phyloP scores from a whole-genome alignment of 495 filamentous ascomycete genomes.

The Eremomyces bilateralis region DNA sequence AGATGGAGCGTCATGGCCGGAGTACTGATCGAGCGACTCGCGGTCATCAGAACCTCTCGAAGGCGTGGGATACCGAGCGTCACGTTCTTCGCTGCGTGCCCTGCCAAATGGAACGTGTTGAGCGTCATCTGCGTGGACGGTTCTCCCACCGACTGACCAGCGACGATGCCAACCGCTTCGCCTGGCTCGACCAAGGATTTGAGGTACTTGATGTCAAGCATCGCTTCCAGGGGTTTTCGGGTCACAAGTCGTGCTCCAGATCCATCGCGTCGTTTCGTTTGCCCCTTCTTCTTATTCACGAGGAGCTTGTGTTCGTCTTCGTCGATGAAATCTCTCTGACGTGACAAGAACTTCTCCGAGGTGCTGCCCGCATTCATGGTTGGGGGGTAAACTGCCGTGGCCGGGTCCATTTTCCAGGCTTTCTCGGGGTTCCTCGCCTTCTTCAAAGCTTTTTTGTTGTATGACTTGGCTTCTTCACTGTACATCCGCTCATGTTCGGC shows the following conservation, averaged over 20 bases:
- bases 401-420: slow-evolving; percentile 50
- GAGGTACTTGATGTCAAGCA: slow-evolving; percentile 81
- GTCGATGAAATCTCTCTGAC: slow-evolving; percentile 40
- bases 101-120: slow-evolving; percentile 98
- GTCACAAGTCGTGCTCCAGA: too few species aligned
- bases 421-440: slow-evolving; percentile 34
- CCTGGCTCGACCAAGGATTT: slow-evolving; percentile 87
- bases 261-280: slow-evolving; percentile 28
- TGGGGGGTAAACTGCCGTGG: slow-evolving; percentile 49
- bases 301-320: slow-evolving; percentile 53
- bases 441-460: slow-evolving; percentile 61
- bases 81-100: slow-evolving; percentile 95
- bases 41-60: slow-evolving; percentile 97
- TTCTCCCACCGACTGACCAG: slow-evolving; percentile 89
- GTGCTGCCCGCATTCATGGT: slow-evolving; percentile 61
- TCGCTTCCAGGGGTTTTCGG: slow-evolving; percentile 58
- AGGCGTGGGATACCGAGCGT: slow-evolving; percentile 94
- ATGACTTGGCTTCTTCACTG: slow-evolving; percentile 29
- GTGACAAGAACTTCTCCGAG: slow-evolving; percentile 58
- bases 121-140: slow-evolving; percentile 99
- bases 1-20: slow-evolving; percentile 77
- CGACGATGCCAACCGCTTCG: slow-evolving; percentile 94
- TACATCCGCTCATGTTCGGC: too few species aligned
- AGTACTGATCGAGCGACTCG: slow-evolving; percentile 66
- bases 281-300: slow-evolving; percentile 49